Evolutionary conservation across 768 basidiomycete species (phyloP).

Genomic region (Hygrocybe coccinea): DNA sequence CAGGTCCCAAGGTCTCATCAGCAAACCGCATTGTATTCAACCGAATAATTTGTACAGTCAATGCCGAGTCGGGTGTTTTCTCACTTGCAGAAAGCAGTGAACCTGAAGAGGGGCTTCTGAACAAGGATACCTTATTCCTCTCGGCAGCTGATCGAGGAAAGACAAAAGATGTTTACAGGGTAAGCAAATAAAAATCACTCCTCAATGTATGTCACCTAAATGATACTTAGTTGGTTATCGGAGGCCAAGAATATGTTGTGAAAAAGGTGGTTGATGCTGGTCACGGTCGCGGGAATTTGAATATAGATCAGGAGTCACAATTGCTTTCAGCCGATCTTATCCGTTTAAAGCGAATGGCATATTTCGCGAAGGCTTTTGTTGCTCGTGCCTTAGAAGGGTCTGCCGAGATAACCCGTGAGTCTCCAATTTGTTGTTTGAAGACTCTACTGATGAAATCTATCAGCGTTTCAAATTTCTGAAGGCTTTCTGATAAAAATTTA

Average conservation of each 20-base stretch:
- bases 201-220: not conserved
- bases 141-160: not conserved
- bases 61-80: not conserved
- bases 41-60: not conserved
- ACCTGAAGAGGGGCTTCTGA: not conserved
- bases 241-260: not conserved
- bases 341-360: constrained; percentile 4
- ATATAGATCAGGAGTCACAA: not conserved
- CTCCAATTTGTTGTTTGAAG: not conserved
- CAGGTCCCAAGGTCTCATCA: not conserved
- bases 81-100: not conserved
- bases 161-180: constrained; percentile 1
- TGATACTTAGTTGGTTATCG: not conserved
- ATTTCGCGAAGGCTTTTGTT: not conserved
- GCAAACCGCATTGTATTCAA: not conserved
- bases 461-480: not conserved
- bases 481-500: not conserved
- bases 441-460: not conserved
- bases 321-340: not conserved
- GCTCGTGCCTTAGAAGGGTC: not conserved
- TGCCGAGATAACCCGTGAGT: not conserved
- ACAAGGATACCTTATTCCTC: not conserved
- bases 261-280: constrained; percentile 3
- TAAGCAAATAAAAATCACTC: not conserved
- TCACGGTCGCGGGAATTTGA: not conserved